A percentile compares a stretch with the other conserved stretches of the same genome.
These are phyloP conservation scores for Arctium minus DNA, from an alignment of 129 eudicot genomes.

Conservation along the genomic window DNA sequence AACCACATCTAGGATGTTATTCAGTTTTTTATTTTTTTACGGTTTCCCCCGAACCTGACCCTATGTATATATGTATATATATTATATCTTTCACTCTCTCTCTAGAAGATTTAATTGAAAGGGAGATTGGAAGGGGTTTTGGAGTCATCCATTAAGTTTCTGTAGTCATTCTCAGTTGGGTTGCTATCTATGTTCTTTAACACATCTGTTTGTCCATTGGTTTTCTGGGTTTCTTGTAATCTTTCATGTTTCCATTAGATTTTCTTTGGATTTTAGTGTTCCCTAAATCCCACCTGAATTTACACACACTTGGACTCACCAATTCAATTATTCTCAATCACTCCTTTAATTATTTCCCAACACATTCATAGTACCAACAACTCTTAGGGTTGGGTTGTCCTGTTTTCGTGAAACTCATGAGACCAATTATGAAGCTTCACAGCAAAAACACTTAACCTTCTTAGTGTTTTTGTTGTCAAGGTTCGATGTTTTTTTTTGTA, in stretches of 20 bases:
- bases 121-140: constrained; percentile 1
- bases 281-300: constrained; percentile 30
- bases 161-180: constrained; percentile 32
- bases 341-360: constrained; percentile 21
- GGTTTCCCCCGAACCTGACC: no score
- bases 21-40: no score
- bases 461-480: not conserved
- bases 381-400: not conserved
- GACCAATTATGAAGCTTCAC: not conserved
- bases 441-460: not conserved
- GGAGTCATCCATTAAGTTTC: constrained; percentile 13
- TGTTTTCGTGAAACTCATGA: no score
- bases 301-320: constrained; percentile 20
- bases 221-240: constrained; percentile 18
- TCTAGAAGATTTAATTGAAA: constrained; percentile 17
- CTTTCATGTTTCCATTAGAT: constrained; percentile 37
- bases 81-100: not conserved
- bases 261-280: constrained; percentile 48
- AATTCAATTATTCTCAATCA: constrained; percentile 17
- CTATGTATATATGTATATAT: no score
- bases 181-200: constrained; percentile 33
- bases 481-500: not conserved
- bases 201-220: constrained; percentile 33
- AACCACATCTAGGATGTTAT: no score
- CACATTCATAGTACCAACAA: constrained; percentile 27